These are phyloP conservation scores for Exserohilum rostratum DNA, from an alignment of 2,329 filamentous ascomycete genomes.

Conservation along the genomic window DNA sequence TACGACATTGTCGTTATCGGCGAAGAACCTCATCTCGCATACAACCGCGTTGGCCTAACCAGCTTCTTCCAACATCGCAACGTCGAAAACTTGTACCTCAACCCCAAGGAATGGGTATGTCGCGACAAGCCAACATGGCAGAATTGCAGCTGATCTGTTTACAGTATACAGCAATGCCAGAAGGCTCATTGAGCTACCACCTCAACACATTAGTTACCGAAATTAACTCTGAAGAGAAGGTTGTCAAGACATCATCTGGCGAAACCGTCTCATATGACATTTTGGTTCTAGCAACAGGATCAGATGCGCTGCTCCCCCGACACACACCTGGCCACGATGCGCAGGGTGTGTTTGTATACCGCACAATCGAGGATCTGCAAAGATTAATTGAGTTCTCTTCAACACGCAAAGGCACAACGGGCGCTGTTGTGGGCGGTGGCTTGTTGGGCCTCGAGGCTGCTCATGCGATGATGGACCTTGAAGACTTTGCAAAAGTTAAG, in stretches of 20 bases:
- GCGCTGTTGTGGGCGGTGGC: constrained; percentile 82
- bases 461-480: constrained; percentile 88
- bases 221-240: constrained; percentile 68
- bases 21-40: constrained; percentile 85
- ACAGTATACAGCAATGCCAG: constrained; percentile 70
- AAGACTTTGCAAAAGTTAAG: constrained; percentile 74
- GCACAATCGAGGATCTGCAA: constrained; percentile 82
- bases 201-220: constrained; percentile 75
- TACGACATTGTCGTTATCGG: constrained; percentile 86
- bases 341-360: constrained; percentile 85
- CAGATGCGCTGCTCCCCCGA: constrained; percentile 75
- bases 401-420: constrained; percentile 69
- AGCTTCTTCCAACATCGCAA: constrained; percentile 86
- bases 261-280: constrained; percentile 76
- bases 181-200: constrained; percentile 74
- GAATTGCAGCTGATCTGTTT: constrained; percentile 5
- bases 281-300: constrained; percentile 84
- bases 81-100: constrained; percentile 87
- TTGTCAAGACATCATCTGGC: constrained; percentile 72
- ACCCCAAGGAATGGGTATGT: constrained; percentile 78
- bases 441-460: constrained; percentile 86
- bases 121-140: no score
- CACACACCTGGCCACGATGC: constrained; percentile 80
- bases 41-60: constrained; percentile 88
- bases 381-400: constrained; percentile 76